Evolutionary conservation across 768 basidiomycete genomes (phyloP), one percentile per base, ranked within the genome.

Genomic region (Candolleomyces efflorescens): DNA sequence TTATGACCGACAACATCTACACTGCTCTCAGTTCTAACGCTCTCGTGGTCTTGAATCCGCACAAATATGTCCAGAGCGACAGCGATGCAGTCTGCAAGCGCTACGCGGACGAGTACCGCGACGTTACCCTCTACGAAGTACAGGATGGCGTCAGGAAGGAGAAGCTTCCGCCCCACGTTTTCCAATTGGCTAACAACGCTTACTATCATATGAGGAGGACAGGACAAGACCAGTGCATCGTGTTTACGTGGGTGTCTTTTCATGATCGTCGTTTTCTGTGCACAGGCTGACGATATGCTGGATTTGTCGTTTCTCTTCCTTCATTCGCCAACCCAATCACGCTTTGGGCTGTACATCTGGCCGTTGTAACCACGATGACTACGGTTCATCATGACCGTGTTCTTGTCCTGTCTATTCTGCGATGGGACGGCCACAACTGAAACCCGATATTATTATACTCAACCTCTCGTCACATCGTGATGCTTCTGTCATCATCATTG

Each of bases 131-230:
- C 13, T 58, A 51, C 12, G 57, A 53, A 11, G 57, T 53, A 3
- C 15, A 37, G 41, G 51, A 26, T 23, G 74, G 80, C 10, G 80
- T 82, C 51, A 80, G 82, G 64, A 86, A 83, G 70, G 76, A 78
- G 52, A 69, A 72, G 9, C 77, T 86, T 2, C 82, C 86, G 36
- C 96, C 96, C 1, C 96, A 99, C 66, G 85, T 98, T 44, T 98
- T 97, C 69, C 89, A 94, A 66, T 78, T 93, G 48, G 91, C 92
- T 5, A 88, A 93, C 64, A 89, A 91, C 73, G 87, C 92, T 4
- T 98, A 95, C 73, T 98, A 94, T 70, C 93, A 98, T 72, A 96
- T 98, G 94, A 80, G 86, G 51, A 79, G 96, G 63, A 99, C 96
- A 0, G 82, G 85, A 0, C 92, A 96, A 77, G 96, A 99, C 71